Evolutionary conservation across 805 yeast species (phyloP).

Genomic region (Wickerhamomyces chaumierensis): DNA sequence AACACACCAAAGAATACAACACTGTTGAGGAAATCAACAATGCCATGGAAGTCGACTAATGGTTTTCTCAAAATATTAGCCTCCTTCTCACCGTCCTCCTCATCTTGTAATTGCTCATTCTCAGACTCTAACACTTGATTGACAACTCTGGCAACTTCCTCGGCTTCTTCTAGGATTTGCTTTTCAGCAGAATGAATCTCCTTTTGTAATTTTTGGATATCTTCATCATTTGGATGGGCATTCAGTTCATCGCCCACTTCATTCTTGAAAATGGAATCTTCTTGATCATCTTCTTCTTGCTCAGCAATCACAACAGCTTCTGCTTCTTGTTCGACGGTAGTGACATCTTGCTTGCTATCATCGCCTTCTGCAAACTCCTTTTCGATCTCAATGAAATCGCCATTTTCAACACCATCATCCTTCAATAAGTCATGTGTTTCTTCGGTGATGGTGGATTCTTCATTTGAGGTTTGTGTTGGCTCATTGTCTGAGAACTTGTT

Average conservation of each 20-base stretch:
- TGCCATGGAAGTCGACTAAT: slow-evolving; percentile 1
- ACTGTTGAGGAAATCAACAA: slow-evolving; percentile 13
- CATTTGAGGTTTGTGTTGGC: neutral
- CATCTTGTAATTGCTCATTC: slow-evolving; percentile 4
- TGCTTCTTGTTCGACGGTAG: too few relatives aligned
- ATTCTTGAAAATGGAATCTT: slow-evolving; percentile 2
- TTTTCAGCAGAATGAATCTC: slow-evolving; percentile 16
- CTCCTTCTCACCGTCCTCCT: neutral
- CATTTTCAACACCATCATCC: slow-evolving; percentile 1
- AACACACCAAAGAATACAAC: slow-evolving; percentile 25
- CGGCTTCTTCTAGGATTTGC: slow-evolving; percentile 16
- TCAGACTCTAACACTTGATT: slow-evolving; percentile 2
- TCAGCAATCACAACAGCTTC: too few relatives aligned
- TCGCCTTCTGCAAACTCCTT: slow-evolving; percentile 1
- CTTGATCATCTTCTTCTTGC: slow-evolving; percentile 1
- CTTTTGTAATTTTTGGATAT: slow-evolving; percentile 12
- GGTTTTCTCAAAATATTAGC: neutral
- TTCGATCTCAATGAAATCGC: slow-evolving; percentile 3
- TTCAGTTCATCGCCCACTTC: slow-evolving; percentile 1
- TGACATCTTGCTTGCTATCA: too few relatives aligned
- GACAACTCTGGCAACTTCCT: slow-evolving; percentile 17
- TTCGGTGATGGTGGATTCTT: neutral
- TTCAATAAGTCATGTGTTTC: neutral
- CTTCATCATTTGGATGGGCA: slow-evolving; percentile 3
- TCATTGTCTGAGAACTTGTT: neutral